These are phyloP conservation scores for Funneliformis geosporum DNA, from an alignment of 192 early-diverging fungal genomes.

Conservation along the genomic window DNA sequence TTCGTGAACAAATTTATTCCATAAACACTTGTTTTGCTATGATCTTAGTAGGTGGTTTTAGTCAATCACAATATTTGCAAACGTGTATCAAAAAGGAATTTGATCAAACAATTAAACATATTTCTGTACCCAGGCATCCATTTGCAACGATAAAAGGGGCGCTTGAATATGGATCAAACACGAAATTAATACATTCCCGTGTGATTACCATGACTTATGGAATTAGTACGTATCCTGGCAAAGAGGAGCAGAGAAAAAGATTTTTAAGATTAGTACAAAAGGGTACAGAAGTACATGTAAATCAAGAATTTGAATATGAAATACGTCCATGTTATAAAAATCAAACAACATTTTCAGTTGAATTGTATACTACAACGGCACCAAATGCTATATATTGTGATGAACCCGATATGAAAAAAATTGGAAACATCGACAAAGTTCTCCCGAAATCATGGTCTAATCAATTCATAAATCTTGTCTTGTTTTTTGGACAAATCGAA, in stretches of 20 bases:
- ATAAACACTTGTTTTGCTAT: constrained; percentile 47
- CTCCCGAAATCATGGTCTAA: background rate
- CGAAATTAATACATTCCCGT: background rate
- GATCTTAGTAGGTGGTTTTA: constrained; percentile 57
- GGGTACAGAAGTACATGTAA: background rate
- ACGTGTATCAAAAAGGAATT: background rate
- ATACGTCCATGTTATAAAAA: background rate
- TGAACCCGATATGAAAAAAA: background rate
- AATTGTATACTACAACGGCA: background rate
- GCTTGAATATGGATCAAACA: background rate
- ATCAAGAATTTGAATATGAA: constrained; percentile 17
- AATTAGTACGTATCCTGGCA: background rate
- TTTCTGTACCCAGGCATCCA: background rate
- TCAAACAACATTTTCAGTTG: background rate
- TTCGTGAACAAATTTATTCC: constrained; percentile 52
- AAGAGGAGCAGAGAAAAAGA: background rate
- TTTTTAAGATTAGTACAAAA: background rate
- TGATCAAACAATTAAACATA: background rate
- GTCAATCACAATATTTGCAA: constrained; percentile 49
- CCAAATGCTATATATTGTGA: constrained; percentile 22
- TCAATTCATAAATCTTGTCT: background rate
- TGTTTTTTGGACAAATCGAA: background rate
- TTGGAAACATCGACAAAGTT: background rate
- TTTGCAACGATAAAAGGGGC: background rate
- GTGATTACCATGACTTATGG: constrained; percentile 4